Percentiles rank a stretch among this genome's conserved stretches.
These are phyloP conservation scores for Rhodosporidiobolus odoratus DNA, from an alignment of 768 basidiomycete genomes.

Conservation along the genomic window DNA sequence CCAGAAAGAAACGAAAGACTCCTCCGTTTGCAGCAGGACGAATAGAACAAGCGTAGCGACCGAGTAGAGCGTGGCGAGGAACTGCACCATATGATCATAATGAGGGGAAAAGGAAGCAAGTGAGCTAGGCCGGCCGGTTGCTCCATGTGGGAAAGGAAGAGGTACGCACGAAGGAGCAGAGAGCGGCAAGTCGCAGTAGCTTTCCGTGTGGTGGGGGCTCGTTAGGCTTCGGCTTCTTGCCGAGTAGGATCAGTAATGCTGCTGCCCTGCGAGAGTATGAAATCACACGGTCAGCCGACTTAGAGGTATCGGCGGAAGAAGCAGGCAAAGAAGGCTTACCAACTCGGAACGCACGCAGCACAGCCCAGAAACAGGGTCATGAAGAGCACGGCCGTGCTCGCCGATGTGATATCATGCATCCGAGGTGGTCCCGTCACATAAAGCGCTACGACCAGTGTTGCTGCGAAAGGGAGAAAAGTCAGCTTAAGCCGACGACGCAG, in stretches of 20 bases:
- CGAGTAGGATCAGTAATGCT: conserved; percentile 1
- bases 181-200: background rate
- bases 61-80: background rate
- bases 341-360: background rate
- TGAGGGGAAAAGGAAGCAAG: background rate
- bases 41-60: conserved; percentile 16
- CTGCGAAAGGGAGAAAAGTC: background rate
- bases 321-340: background rate
- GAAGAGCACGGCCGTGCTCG: conserved; percentile 14
- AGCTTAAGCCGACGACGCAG: background rate
- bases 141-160: background rate
- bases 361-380: background rate
- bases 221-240: background rate
- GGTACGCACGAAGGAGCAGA: background rate
- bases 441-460: conserved; percentile 18
- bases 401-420: background rate
- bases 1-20: conserved; percentile 28
- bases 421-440: conserved; percentile 24
- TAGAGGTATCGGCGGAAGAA: too few species aligned
- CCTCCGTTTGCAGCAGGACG: conserved; percentile 11
- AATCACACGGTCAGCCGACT: background rate
- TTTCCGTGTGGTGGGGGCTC: conserved; percentile 10
- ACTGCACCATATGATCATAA: background rate
- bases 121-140: background rate
- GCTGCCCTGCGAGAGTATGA: conserved; percentile 2